phyloP scores from a whole-genome alignment of 148 eudicot genomes.

The Chenopodium quinoa region DNA sequence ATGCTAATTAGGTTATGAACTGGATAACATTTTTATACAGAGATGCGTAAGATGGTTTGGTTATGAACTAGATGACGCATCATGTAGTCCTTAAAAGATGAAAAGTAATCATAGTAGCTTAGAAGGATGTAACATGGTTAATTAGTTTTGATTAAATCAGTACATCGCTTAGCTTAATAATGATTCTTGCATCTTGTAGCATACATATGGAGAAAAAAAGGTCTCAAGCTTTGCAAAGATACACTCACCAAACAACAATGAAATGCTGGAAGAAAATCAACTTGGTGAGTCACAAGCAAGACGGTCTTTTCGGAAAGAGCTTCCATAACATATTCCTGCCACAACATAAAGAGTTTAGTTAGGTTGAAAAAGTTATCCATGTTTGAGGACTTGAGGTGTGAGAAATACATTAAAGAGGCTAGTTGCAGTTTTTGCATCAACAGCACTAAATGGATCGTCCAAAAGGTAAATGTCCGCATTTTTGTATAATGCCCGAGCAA shows the following conservation, averaged over 20 bases:
- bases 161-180: no score
- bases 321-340: conserved; percentile 81
- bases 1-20: no score
- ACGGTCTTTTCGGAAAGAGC: conserved; percentile 85
- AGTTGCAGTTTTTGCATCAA: conserved; percentile 94
- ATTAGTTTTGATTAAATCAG: no score
- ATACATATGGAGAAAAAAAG: no score
- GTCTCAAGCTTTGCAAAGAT: not conserved
- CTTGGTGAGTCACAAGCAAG: conserved; percentile 91
- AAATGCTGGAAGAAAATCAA: conserved; percentile 92
- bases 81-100: no score
- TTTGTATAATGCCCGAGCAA: conserved; percentile 89
- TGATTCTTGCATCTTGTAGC: no score
- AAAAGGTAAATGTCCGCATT: conserved; percentile 83
- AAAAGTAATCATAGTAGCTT: no score
- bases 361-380: not conserved
- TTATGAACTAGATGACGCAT: no score
- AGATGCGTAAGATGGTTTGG: no score
- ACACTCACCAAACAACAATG: conserved; percentile 68
- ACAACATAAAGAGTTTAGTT: conserved; percentile 1
- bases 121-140: no score
- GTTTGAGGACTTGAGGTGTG: not conserved
- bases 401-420: conserved; percentile 66
- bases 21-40: no score
- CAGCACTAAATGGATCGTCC: conserved; percentile 98